These are phyloP conservation scores for Trametes polyzona DNA, from an alignment of 1,284 basidiomycete species.

Conservation along the genomic window DNA sequence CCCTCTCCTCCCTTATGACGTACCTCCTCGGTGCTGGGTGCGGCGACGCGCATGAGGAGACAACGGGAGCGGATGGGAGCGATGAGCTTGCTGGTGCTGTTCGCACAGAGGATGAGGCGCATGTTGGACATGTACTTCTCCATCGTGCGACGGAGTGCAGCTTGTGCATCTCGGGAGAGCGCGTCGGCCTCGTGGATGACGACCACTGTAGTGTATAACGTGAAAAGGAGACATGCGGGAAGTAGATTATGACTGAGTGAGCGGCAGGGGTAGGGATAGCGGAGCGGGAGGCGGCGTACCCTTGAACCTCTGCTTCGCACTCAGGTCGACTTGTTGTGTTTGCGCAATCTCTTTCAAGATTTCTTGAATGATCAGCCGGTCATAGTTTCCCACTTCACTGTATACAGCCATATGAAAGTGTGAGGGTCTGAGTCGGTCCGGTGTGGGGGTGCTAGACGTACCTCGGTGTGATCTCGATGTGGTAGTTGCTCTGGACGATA, in stretches of 20 bases:
- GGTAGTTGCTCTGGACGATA: constrained; percentile 96
- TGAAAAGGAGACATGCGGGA: not conserved
- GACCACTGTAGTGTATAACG: constrained; percentile 72
- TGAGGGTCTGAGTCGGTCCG: no score
- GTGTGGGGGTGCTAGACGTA: constrained; percentile 40
- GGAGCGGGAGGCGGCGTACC: constrained; percentile 51
- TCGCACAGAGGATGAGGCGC: constrained; percentile 97
- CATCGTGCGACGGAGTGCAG: constrained; percentile 97
- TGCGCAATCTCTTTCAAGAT: constrained; percentile 98
- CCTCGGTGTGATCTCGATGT: constrained; percentile 98
- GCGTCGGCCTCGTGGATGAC: constrained; percentile 98
- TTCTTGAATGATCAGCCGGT: constrained; percentile 96
- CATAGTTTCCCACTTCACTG: constrained; percentile 96
- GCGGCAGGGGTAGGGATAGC: not conserved
- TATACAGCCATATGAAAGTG: not conserved
- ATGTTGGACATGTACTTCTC: constrained; percentile 99
- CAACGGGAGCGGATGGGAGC: constrained; percentile 97
- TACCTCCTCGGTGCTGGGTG: constrained; percentile 82
- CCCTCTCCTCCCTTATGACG: no score
- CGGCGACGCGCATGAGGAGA: constrained; percentile 91
- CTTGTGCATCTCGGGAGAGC: constrained; percentile 94
- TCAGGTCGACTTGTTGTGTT: constrained; percentile 97
- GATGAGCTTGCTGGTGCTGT: constrained; percentile 95
- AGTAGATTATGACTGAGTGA: not conserved
- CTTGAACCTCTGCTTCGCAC: constrained; percentile 96